phyloP scores from a whole-genome alignment of 805 yeast genomes.

The Hanseniaspora guilliermondii region DNA sequence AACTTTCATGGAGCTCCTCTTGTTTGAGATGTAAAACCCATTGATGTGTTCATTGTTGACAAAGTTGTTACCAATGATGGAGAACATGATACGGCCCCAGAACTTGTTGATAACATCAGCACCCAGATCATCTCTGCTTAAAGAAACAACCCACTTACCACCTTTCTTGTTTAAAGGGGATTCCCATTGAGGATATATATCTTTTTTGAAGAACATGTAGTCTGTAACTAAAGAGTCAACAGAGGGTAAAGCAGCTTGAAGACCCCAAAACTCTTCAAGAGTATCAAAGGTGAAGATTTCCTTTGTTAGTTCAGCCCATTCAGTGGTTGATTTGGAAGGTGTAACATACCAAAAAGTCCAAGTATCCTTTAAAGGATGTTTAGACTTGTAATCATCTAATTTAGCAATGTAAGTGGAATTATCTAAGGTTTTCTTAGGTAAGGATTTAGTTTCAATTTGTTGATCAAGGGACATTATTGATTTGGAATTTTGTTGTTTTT shows the following conservation, averaged over 20 bases:
- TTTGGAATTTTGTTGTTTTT: background rate
- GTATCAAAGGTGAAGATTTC: conserved; percentile 83
- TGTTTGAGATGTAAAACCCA: conserved; percentile 83
- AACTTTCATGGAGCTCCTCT: conserved; percentile 69
- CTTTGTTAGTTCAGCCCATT: conserved; percentile 86
- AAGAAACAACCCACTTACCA: conserved; percentile 84
- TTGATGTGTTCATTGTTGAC: conserved; percentile 90
- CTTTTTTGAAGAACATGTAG: conserved; percentile 88
- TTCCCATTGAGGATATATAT: conserved; percentile 97
- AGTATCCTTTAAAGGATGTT: conserved; percentile 75
- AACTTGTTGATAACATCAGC: conserved; percentile 3
- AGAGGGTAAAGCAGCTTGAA: conserved; percentile 82
- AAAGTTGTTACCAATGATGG: conserved; percentile 55
- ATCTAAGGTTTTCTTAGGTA: background rate
- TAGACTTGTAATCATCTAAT: conserved; percentile 26
- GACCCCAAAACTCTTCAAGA: conserved; percentile 99
- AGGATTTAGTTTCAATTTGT: conserved; percentile 20
- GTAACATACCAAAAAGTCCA: conserved; percentile 98
- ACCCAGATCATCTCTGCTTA: conserved; percentile 59
- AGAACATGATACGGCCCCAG: conserved; percentile 80
- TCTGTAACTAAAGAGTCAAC: conserved; percentile 86
- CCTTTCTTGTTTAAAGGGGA: conserved; percentile 76
- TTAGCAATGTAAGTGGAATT: conserved; percentile 12
- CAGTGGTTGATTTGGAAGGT: conserved; percentile 67
- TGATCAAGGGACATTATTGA: conserved; percentile 26